Evolutionary conservation across 306 rosid species (phyloP).

Genomic region (Lithocarpus polystachyus): DNA sequence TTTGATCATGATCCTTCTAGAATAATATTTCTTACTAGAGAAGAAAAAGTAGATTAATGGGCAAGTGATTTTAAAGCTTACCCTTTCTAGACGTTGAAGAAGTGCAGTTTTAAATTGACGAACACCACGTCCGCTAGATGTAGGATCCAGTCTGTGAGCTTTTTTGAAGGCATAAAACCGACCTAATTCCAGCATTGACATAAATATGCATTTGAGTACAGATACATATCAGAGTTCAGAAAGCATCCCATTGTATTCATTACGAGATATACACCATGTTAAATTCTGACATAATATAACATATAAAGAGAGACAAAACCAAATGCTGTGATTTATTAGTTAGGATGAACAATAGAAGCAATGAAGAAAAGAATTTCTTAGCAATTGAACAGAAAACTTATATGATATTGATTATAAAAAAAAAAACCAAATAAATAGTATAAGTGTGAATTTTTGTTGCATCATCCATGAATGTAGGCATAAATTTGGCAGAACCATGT

Average conservation of each 20-base stretch:
- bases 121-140: conserved; percentile 94
- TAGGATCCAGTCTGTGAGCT: conserved; percentile 94
- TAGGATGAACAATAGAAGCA: not conserved
- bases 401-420: not conserved
- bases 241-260: not conserved
- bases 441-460: not conserved
- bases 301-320: conserved; percentile 16
- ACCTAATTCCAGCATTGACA: conserved; percentile 47
- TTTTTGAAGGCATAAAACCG: conserved; percentile 97
- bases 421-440: not conserved
- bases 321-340: not conserved
- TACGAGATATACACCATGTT: not conserved
- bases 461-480: too few relatives aligned
- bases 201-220: conserved; percentile 18
- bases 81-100: conserved; percentile 95
- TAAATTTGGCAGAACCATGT: too few relatives aligned
- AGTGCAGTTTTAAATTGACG: conserved; percentile 98
- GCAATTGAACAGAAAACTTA: not conserved
- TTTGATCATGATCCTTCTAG: not conserved
- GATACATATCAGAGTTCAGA: conserved; percentile 12
- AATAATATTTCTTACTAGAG: not conserved
- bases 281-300: not conserved
- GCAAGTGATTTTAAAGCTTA: conserved; percentile 32
- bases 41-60: conserved; percentile 1
- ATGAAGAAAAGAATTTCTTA: not conserved